These are phyloP conservation scores for Cantharellus anzutake DNA, from an alignment of 768 basidiomycete species.

Conservation along the genomic window DNA sequence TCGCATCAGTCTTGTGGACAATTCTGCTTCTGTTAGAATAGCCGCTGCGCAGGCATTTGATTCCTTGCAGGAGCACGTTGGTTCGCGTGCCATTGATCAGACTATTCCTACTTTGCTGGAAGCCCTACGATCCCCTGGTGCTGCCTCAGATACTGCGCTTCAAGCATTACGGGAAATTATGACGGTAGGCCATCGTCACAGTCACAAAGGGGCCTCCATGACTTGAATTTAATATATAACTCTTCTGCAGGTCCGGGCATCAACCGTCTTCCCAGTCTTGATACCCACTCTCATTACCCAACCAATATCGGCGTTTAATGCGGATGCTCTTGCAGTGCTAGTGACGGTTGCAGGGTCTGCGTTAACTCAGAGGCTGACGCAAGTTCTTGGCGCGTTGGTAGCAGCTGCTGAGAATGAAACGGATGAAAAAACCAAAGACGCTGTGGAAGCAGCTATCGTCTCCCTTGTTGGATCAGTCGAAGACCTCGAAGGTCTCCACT, in stretches of 20 bases:
- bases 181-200: conserved; percentile 34
- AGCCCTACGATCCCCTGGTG: conserved; percentile 82
- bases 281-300: conserved; percentile 81
- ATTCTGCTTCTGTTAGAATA: conserved; percentile 63
- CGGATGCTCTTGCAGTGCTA: conserved; percentile 70
- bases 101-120: conserved; percentile 90
- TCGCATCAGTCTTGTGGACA: conserved; percentile 70
- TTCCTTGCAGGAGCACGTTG: conserved; percentile 78
- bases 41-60: conserved; percentile 87
- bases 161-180: conserved; percentile 89
- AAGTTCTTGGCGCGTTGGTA: conserved; percentile 63
- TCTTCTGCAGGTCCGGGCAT: conserved; percentile 56
- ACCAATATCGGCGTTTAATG: conserved; percentile 92
- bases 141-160: conserved; percentile 85
- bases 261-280: conserved; percentile 90
- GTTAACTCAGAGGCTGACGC: conserved; percentile 60
- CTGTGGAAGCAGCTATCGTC: conserved; percentile 55
- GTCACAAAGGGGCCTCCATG: not conserved
- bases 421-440: conserved; percentile 49
- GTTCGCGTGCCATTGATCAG: conserved; percentile 82
- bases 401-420: conserved; percentile 43
- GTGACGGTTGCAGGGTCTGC: conserved; percentile 89
- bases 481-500: conserved; percentile 78
- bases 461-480: conserved; percentile 60
- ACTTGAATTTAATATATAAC: conserved; percentile 2